Base-by-base conservation (phyloP, 768 basidiomycete genomes). In the Amanita inopinata region DNA sequence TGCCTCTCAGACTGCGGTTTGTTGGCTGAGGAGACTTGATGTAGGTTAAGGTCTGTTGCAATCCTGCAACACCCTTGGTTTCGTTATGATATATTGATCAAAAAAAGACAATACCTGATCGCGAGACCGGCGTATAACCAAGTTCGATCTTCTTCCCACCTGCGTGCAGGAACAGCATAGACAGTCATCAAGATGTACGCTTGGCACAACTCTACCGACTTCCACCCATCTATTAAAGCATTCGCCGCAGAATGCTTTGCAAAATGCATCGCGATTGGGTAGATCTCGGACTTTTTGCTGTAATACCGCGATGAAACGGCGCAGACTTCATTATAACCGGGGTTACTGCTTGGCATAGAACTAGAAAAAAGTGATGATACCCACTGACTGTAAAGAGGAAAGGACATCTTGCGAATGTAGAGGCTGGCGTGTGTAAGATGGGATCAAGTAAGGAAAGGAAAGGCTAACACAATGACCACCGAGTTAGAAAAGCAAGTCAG, bases 41-140 rank as follows among this genome's bases (percentile, higher is more conserved):
- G 89, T 17, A 93, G 61, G 56, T 92, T 92, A 32, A 94, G 66
- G 56, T 93, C 91, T 1, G 89, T 91, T 3, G 89, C 91, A 56
- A 92, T 82, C 42, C 83, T 83, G 39, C 2, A 18, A 12, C 25
- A 20, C 9, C 2, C 15, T 43, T 33, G 48, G 37, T 46, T 33
- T 34, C n/a, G 43, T 31, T 37, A 2, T 38, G 14, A 34, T 14
- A 15, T 24, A 17, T 7, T 2, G 19, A 18, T 5, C 18, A 2
- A 14, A 12, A 31, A 10, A 46, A 27, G 20, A 36, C 43, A 58
- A 28, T 46, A 77, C 78, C 86, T 79, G 24, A 90, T 82, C 1
- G 88, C 89, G 47, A 91, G 74, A 15, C 90, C 89, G 3, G 87
- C 83, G 54, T 89, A 88, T 36, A 92, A 58, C 86, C 89, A 93